Conservation (phyloP, 805 yeast genomes). For the Lipomyces sp. region DNA sequence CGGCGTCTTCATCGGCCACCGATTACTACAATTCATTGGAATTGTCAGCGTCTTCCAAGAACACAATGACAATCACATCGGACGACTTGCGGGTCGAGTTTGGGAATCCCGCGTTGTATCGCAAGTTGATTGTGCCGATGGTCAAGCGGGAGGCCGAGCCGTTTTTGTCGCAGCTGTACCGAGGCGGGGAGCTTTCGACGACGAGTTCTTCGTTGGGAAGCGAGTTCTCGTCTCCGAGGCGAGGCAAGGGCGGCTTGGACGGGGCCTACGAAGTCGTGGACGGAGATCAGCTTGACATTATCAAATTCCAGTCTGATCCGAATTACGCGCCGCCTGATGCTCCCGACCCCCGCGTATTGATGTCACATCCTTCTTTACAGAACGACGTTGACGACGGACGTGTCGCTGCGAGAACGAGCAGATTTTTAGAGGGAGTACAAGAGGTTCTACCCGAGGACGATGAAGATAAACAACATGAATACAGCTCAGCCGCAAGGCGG, state of each 20-base stretch:
- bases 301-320: conserved; percentile 13
- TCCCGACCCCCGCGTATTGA: not conserved
- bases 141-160: conserved; percentile 10
- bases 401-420: not conserved
- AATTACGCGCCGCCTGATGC: conserved; percentile 5
- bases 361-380: not conserved
- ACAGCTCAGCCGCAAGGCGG: too few species aligned
- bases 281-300: conserved; percentile 16
- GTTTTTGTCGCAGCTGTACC: not conserved
- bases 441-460: too few species aligned
- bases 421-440: not conserved
- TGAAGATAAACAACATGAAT: too few species aligned
- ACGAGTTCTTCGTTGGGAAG: not conserved
- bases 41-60: too few species aligned
- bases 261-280: conserved; percentile 20
- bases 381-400: not conserved
- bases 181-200: not conserved
- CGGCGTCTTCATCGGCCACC: not conserved
- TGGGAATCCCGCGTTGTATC: conserved; percentile 21
- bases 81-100: conserved; percentile 19
- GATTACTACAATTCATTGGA: too few species aligned
- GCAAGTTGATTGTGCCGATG: conserved; percentile 24
- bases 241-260: not conserved
- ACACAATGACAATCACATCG: not conserved
- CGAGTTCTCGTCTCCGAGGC: not conserved